A percentile compares a stretch with the other conserved stretches of the same genome.
These are phyloP conservation scores for Syncephalastrum contaminatum DNA, from an alignment of 371 early-diverging fungal species.

Conservation along the genomic window DNA sequence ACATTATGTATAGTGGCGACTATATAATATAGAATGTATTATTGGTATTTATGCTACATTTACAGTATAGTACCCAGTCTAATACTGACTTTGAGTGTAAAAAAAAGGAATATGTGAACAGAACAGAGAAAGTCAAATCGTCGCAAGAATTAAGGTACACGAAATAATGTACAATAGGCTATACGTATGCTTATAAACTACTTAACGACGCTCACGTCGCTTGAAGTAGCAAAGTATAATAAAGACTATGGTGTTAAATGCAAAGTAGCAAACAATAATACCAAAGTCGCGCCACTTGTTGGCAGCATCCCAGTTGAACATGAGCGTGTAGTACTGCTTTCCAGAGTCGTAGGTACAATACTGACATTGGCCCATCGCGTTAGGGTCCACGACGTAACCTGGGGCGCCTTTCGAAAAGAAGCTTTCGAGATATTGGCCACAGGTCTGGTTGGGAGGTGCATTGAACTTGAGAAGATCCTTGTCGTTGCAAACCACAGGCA, in stretches of 20 bases:
- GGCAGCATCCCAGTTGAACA: constrained; percentile 54
- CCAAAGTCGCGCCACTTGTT: constrained; percentile 69
- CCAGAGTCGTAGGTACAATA: constrained; percentile 61
- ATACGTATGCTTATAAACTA: neutral
- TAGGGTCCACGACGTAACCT: constrained; percentile 54
- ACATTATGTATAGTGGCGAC: too few species aligned
- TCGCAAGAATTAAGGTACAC: too few species aligned
- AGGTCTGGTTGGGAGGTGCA: constrained; percentile 57
- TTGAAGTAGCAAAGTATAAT: constrained; percentile 27
- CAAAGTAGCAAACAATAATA: constrained; percentile 51
- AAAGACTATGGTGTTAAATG: constrained; percentile 47
- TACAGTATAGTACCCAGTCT: too few species aligned
- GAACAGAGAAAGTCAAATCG: too few species aligned
- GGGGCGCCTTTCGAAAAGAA: constrained; percentile 38
- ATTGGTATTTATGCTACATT: too few species aligned
- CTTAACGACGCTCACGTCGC: constrained; percentile 24
- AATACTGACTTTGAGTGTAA: too few species aligned
- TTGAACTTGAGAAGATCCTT: constrained; percentile 46
- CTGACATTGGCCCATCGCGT: constrained; percentile 43
- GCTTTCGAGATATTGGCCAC: constrained; percentile 48
- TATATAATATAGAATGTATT: too few species aligned
- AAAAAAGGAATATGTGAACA: too few species aligned
- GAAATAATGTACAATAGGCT: too few species aligned
- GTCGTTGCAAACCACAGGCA: constrained; percentile 43
- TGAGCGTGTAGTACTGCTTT: constrained; percentile 39